A percentile compares a stretch with the other conserved stretches of the same genome.
These are phyloP conservation scores for Boletus smithii DNA, from an alignment of 1,284 basidiomycete species.

Conservation along the genomic window DNA sequence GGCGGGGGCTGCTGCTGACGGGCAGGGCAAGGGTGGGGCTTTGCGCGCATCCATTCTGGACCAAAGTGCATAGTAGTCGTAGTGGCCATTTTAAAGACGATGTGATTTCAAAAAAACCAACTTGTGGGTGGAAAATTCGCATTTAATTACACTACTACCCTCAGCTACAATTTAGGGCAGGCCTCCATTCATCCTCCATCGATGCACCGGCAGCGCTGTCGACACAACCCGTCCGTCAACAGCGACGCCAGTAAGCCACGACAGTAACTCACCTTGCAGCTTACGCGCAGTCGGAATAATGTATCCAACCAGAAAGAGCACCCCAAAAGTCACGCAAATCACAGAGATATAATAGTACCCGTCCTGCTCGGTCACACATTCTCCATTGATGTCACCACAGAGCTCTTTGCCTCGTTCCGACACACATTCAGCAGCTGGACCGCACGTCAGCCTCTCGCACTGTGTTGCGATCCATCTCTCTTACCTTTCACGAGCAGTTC, in stretches of 20 bases:
- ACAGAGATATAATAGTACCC: conserved; percentile 89
- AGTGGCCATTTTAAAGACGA: conserved; percentile 55
- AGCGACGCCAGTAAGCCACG: neutral
- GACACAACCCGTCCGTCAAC: conserved; percentile 7
- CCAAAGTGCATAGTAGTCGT: conserved; percentile 76
- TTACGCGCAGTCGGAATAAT: conserved; percentile 83
- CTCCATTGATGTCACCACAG: conserved; percentile 75
- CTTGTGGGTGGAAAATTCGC: conserved; percentile 26
- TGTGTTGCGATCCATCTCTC: conserved; percentile 12
- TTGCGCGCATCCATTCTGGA: conserved; percentile 86
- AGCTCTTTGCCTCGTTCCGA: conserved; percentile 83
- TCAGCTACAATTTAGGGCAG: conserved; percentile 31
- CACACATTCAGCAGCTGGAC: conserved; percentile 76
- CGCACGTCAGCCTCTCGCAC: conserved; percentile 11
- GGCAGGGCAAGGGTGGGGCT: conserved; percentile 51
- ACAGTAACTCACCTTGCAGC: conserved; percentile 71
- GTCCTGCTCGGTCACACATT: conserved; percentile 82
- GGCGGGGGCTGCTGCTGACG: conserved; percentile 46
- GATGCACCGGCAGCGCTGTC: conserved; percentile 39
- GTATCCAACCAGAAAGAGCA: conserved; percentile 68
- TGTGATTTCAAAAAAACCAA: conserved; percentile 14
- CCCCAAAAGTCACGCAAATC: conserved; percentile 76
- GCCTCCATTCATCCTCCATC: conserved; percentile 30
- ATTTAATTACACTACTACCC: conserved; percentile 19
- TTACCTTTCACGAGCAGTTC: conserved; percentile 61